Percentiles rank a stretch among this genome's conserved stretches.
Conservation (phyloP, 225 moss, liverwort and hornwort genomes). For the Sphagnum contortum region DNA sequence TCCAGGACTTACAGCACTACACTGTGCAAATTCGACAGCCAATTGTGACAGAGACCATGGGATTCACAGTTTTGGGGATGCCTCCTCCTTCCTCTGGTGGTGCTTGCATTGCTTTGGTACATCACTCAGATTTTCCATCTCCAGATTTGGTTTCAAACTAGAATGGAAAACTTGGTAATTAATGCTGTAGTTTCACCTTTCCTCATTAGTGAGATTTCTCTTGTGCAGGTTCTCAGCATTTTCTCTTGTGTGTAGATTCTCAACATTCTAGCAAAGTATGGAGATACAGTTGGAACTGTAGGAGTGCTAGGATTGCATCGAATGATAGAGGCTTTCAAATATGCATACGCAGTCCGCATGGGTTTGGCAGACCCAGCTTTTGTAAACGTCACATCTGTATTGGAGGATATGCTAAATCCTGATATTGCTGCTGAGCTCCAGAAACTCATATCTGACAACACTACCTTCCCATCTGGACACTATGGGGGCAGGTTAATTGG, state of each 20-base stretch:
- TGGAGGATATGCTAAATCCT: constrained; percentile 66
- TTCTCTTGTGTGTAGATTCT: constrained; percentile 34
- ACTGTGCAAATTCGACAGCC: constrained; percentile 40
- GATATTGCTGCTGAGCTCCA: constrained; percentile 47
- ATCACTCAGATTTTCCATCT: neutral
- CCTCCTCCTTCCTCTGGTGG: constrained; percentile 95
- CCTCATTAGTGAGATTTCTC: neutral
- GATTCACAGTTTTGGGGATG: constrained; percentile 56
- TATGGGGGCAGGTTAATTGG: constrained; percentile 70
- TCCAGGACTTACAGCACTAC: constrained; percentile 51
- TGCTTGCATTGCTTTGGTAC: constrained; percentile 42
- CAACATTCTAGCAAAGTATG: constrained; percentile 58
- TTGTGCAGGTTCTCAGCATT: too few species aligned
- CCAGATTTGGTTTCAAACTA: neutral
- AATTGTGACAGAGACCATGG: constrained; percentile 45
- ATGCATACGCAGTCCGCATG: constrained; percentile 67
- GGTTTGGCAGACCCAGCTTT: constrained; percentile 63
- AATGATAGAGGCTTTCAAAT: constrained; percentile 80
- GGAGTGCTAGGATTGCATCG: constrained; percentile 59
- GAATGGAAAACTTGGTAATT: neutral
- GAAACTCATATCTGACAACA: constrained; percentile 46
- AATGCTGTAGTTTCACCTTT: neutral
- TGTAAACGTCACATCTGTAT: constrained; percentile 35
- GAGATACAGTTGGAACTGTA: constrained; percentile 10
- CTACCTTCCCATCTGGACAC: constrained; percentile 49